phyloP scores from a whole-genome alignment of 495 filamentous ascomycete species.

The Xylaria sp. region DNA sequence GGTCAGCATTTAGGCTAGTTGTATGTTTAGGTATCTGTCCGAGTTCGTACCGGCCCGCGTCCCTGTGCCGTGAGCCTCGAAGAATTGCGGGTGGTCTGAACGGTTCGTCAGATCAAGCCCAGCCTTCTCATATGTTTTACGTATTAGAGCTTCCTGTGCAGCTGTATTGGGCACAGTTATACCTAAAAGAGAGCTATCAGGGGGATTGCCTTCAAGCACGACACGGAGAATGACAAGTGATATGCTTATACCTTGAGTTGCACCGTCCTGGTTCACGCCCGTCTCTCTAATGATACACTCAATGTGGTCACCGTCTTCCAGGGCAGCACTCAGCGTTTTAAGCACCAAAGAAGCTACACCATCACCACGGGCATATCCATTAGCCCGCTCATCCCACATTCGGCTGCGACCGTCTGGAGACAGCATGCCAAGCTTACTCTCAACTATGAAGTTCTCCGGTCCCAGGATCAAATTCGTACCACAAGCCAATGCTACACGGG shows the following conservation, averaged over 20 bases:
- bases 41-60: too few relatives aligned
- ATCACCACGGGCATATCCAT: conserved; percentile 69
- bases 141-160: conserved; percentile 60
- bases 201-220: neutral
- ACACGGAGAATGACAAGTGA: conserved; percentile 2
- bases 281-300: conserved; percentile 65
- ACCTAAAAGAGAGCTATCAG: neutral
- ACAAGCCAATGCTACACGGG: conserved; percentile 46
- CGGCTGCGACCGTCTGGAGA: conserved; percentile 44
- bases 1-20: too few relatives aligned
- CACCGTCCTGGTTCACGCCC: conserved; percentile 63
- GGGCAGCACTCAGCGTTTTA: conserved; percentile 61
- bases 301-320: conserved; percentile 58
- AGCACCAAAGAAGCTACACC: conserved; percentile 59
- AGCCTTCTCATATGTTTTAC: conserved; percentile 52
- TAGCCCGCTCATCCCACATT: conserved; percentile 56
- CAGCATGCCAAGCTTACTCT: conserved; percentile 41
- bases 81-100: conserved; percentile 42
- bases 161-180: conserved; percentile 52
- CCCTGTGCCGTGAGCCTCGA: conserved; percentile 59
- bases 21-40: too few relatives aligned
- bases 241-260: conserved; percentile 43
- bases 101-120: conserved; percentile 49
- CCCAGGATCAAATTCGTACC: conserved; percentile 42
- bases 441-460: conserved; percentile 41